Evolutionary conservation across 2,329 filamentous ascomycete genomes (phyloP), one percentile per base, ranked within the genome.

Genomic region (Fusarium newnesense): DNA sequence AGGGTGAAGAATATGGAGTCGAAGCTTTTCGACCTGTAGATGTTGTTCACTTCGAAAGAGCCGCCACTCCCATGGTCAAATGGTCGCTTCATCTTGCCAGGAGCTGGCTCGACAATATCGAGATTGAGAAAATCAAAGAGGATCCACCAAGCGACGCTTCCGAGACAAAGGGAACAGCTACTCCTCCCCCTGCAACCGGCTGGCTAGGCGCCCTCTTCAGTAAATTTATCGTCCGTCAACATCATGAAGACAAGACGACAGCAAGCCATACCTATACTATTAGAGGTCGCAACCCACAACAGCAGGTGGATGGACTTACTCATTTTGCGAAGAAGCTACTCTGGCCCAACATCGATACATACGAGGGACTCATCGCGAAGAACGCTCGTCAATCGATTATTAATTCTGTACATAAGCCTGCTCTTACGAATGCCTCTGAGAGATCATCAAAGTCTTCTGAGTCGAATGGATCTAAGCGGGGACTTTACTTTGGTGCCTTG

Each of bases 41-140:
- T 67, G 84, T 91, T 6, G 85, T 88, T 52, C 85, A 85, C 49
- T 92, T 92, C 66, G 90, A 92, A 75, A 87, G 88, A 73, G 87
- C 88, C 46, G 89, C 90, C 32, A 91, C 87, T 30, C 79, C 83
- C 18, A 87, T 88, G n/a, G 89, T 92, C 26, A 90, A 88, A 75
- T 93, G 91, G 91, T 92, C 91, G 8, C 81, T 93, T 43, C 83
- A 92, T 44, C 83, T 93, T 37, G 91, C 91, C 21, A 85, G 90
- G 32, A 85, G 86, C 47, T 93, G 91, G 90, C 84, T 93, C n/a
- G 89, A 92, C 70, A 92, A 93, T 67, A 90, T 93, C 36, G 85
- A 87, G 13, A 83, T 93, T 30, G 84, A 86, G 58, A 87, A 85
- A 71, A 80, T 83, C 32, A 81, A 84, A 54, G 74, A 78, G 21